Evolutionary conservation across 805 yeast genomes (phyloP), one percentile per base, ranked within the genome.

Genomic region (Starmerella gropengiesseri): DNA sequence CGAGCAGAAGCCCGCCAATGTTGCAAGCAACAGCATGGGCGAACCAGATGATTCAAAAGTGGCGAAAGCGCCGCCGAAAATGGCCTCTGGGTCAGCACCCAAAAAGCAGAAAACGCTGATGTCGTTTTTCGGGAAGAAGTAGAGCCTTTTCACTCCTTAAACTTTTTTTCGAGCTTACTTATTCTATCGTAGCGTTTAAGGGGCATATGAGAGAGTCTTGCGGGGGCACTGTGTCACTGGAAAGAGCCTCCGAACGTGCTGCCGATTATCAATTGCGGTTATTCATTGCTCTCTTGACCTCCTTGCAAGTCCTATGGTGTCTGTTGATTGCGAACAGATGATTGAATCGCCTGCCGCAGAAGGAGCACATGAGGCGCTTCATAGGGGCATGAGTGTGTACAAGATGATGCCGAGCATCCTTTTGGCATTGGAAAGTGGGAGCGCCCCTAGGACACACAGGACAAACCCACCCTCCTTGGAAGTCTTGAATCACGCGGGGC

Each of bases 331-430:
- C n/a, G n/a, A n/a, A n/a, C n/a, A n/a, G n/a, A 12, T 43, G 32
- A 16, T 35, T 31, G 32, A 43, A 43, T 3, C 40, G 19, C 4
- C 40, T 31, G 5, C 8, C 25, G 26, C 46, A 43, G 19, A 43
- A 43, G 7, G 46, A 43, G 32, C 46, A 43, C 40, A 32, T 38
- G 31, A 43, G 39, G 1, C 43, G 43, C 28, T 43, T 43, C 9
- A 39, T 22, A 19, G 26, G 23, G 7, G 39, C 26, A 18, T 43
- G 46, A 22, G 26, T 31, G 4, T 43, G 43, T 12, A 43, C 46
- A 27, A 38, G 46, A n/a, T n/a, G n/a, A n/a, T n/a, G 14, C 46
- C 28, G n/a, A 43, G 23, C 18, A 43, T 38, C 35, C 14, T 43
- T 43, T 20, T 37, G 39, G 23, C 39, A 32, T 13, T 14, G 30